Conservation (phyloP, 306 rosid genomes). For the Corylus americana region DNA sequence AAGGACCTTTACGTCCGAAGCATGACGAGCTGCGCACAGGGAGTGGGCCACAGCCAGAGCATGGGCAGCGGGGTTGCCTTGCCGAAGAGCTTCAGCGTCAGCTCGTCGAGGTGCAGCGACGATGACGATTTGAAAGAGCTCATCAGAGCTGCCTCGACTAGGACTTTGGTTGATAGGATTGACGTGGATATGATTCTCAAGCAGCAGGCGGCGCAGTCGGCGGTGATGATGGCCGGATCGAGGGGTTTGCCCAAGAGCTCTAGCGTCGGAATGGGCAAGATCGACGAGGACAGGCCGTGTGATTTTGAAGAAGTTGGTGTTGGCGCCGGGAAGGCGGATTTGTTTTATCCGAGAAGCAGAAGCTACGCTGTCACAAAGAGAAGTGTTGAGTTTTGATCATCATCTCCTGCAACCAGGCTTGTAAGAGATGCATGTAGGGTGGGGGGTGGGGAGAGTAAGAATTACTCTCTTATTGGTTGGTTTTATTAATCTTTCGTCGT, state of each 20-base stretch:
- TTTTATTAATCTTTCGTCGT: not conserved
- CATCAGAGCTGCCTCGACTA: slow-evolving; percentile 72
- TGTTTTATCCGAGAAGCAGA: slow-evolving; percentile 62
- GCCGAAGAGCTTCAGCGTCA: slow-evolving; percentile 62
- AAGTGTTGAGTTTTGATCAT: slow-evolving; percentile 27
- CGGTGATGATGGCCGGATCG: slow-evolving; percentile 20
- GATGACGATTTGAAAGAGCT: slow-evolving; percentile 64
- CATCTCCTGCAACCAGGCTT: not conserved
- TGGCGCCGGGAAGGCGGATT: slow-evolving; percentile 6
- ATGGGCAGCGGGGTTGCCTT: slow-evolving; percentile 31
- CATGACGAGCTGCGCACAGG: slow-evolving; percentile 49
- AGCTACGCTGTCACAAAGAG: slow-evolving; percentile 58
- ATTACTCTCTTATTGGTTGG: not conserved
- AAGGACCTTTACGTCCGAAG: slow-evolving; percentile 62
- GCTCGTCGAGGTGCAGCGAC: slow-evolving; percentile 35
- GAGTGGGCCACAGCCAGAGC: slow-evolving; percentile 29
- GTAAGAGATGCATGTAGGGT: not conserved
- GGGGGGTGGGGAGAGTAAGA: not conserved
- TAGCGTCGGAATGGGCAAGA: slow-evolving; percentile 74
- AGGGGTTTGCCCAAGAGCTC: slow-evolving; percentile 53
- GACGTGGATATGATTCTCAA: slow-evolving; percentile 54
- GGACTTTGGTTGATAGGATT: slow-evolving; percentile 45
- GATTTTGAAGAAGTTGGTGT: slow-evolving; percentile 39
- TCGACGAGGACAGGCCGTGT: slow-evolving; percentile 59
- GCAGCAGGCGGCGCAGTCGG: slow-evolving; percentile 29